phyloP scores from a whole-genome alignment of 768 basidiomycete genomes.

The Agrocybe pediades region DNA sequence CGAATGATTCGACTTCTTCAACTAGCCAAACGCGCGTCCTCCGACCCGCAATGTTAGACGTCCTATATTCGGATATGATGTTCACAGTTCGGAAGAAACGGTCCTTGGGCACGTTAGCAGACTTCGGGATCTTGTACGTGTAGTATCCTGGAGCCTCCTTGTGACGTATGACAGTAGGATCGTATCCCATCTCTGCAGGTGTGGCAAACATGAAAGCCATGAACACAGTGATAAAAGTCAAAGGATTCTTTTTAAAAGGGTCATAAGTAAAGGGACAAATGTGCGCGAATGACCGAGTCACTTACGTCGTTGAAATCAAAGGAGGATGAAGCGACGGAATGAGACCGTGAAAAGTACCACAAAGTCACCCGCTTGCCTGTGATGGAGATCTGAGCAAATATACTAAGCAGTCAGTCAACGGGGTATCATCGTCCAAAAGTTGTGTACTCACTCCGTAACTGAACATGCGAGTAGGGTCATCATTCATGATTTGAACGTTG shows the following conservation, averaged over 20 bases:
- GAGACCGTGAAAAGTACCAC: neutral
- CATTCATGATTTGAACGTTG: neutral
- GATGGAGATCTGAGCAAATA: neutral
- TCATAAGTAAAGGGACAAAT: neutral
- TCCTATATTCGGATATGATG: neutral
- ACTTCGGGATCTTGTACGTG: neutral
- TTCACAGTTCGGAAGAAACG: neutral
- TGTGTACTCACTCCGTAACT: neutral
- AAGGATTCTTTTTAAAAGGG: neutral
- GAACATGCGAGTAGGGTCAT: neutral
- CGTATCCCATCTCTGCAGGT: neutral
- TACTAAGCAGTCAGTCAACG: neutral
- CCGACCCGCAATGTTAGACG: neutral
- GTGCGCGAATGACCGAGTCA: neutral
- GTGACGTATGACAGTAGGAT: neutral
- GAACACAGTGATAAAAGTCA: neutral
- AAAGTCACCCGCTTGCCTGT: neutral
- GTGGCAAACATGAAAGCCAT: neutral
- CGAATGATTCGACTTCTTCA: too few relatives aligned
- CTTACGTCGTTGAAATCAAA: neutral
- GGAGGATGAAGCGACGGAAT: neutral
- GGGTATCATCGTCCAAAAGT: neutral
- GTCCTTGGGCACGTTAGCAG: neutral
- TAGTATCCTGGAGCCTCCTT: neutral
- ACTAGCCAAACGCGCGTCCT: neutral